Conservation (phyloP, 352 stramenopile species). For the Pythium rhizo-oryzae region DNA sequence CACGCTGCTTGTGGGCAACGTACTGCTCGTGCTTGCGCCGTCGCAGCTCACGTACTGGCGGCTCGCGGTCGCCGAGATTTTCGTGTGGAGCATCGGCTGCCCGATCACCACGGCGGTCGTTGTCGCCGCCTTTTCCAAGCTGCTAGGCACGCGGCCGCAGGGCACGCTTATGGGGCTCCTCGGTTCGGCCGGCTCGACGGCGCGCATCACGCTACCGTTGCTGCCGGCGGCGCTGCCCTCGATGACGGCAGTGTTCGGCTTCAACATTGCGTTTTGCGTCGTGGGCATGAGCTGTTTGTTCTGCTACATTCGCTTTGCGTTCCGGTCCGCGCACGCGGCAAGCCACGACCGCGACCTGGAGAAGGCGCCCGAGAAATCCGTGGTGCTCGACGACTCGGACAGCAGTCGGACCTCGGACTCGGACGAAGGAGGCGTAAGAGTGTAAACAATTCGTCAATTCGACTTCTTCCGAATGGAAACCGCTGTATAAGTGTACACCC, state of each 20-base stretch:
- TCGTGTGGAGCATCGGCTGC: constrained; percentile 67
- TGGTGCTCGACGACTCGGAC: not conserved
- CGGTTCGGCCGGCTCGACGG: constrained; percentile 64
- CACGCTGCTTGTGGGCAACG: constrained; percentile 49
- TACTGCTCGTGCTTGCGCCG: constrained; percentile 45
- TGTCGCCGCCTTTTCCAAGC: constrained; percentile 66
- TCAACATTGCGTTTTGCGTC: constrained; percentile 56
- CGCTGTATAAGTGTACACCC: too few species aligned
- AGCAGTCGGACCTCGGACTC: not conserved
- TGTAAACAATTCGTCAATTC: not conserved
- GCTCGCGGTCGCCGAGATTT: constrained; percentile 49
- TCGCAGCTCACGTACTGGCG: constrained; percentile 43
- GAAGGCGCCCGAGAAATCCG: not conserved
- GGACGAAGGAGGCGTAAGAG: not conserved
- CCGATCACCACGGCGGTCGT: constrained; percentile 34
- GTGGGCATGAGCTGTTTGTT: constrained; percentile 36
- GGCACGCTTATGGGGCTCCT: constrained; percentile 74
- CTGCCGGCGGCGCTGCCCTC: constrained; percentile 53
- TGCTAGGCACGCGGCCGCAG: constrained; percentile 70
- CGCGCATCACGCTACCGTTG: constrained; percentile 66
- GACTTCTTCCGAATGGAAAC: too few species aligned
- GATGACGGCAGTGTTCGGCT: constrained; percentile 63
- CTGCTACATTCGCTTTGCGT: not conserved
- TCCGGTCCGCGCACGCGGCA: not conserved
- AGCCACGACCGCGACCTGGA: not conserved